phyloP scores from a whole-genome alignment of 2,329 filamentous ascomycete genomes.

The Westerdykella ornata region DNA sequence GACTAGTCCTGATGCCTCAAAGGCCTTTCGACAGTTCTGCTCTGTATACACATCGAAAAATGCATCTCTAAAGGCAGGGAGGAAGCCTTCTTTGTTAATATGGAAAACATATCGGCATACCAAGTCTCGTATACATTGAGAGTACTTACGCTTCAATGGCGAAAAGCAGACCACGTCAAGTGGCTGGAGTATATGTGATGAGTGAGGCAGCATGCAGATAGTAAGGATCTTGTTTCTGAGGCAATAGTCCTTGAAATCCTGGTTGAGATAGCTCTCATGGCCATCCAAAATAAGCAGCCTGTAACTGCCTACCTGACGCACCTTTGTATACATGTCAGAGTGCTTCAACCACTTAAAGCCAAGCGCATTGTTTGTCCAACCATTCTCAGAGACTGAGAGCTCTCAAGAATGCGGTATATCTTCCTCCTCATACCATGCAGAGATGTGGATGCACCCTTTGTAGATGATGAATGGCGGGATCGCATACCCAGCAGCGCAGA shows the following conservation, averaged over 20 bases:
- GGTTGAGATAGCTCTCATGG: slow-evolving; percentile 2
- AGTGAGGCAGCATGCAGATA: slow-evolving; percentile 4
- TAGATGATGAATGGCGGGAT: slow-evolving; percentile 6
- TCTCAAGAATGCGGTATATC: slow-evolving; percentile 14
- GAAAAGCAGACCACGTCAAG: slow-evolving; percentile 13
- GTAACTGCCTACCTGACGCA: slow-evolving; percentile 4
- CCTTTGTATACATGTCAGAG: slow-evolving; percentile 6
- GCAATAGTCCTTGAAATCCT: slow-evolving; percentile 4
- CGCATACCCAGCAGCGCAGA: no score
- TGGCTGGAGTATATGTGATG: slow-evolving; percentile 9
- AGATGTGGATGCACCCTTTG: slow-evolving; percentile 3
- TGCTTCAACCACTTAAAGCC: slow-evolving; percentile 29
- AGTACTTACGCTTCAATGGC: slow-evolving; percentile 10
- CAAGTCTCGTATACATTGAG: slow-evolving; percentile 1
- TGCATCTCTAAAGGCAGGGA: slow-evolving; percentile 6
- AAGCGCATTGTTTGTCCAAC: slow-evolving; percentile 34
- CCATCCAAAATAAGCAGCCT: slow-evolving; percentile 1
- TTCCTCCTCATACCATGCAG: slow-evolving; percentile 3
- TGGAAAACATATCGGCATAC: slow-evolving; percentile 5
- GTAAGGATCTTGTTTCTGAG: slow-evolving; percentile 3
- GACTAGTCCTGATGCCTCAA: slow-evolving; percentile 4
- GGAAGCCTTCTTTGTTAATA: slow-evolving; percentile 12
- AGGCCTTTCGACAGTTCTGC: slow-evolving; percentile 5
- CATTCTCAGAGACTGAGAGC: slow-evolving; percentile 26
- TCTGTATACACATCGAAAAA: slow-evolving; percentile 8